Conservation (phyloP, 768 basidiomycete genomes). For the Leccinum boreale region DNA sequence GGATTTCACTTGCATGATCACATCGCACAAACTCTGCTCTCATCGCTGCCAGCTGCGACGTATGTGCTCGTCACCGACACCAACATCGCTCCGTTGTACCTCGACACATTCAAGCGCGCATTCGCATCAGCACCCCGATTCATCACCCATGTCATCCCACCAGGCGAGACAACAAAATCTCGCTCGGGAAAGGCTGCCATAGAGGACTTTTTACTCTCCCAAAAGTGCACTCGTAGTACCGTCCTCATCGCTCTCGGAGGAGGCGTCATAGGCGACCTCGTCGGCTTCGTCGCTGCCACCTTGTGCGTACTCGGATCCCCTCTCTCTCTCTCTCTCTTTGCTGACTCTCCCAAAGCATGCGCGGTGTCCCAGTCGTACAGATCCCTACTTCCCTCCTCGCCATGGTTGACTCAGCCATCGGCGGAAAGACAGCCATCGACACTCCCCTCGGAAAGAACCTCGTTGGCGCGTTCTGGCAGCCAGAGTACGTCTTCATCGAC, state of each 20-base stretch:
- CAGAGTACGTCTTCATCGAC: slow-evolving; percentile 96
- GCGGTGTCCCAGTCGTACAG: slow-evolving; percentile 92
- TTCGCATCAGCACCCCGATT: slow-evolving; percentile 59
- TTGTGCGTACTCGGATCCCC: slow-evolving; percentile 55
- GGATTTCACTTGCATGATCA: slow-evolving; percentile 91
- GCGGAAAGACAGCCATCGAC: slow-evolving; percentile 99
- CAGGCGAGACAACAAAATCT: slow-evolving; percentile 92
- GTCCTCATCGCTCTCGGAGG: slow-evolving; percentile 93
- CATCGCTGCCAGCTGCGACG: slow-evolving; percentile 69
- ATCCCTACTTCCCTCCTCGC: slow-evolving; percentile 95
- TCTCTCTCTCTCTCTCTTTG: background rate
- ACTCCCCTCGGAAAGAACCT: slow-evolving; percentile 98
- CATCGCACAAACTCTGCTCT: slow-evolving; percentile 72
- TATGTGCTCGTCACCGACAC: slow-evolving; percentile 94
- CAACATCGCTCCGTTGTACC: slow-evolving; percentile 80
- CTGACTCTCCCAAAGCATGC: slow-evolving; percentile 66
- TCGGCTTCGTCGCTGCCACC: slow-evolving; percentile 95
- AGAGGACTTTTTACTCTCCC: slow-evolving; percentile 87
- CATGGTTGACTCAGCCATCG: slow-evolving; percentile 98
- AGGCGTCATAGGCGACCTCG: slow-evolving; percentile 95
- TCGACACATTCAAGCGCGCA: slow-evolving; percentile 54
- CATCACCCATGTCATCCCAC: slow-evolving; percentile 73
- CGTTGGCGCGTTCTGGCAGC: slow-evolving; percentile 98
- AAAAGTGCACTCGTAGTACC: slow-evolving; percentile 89
- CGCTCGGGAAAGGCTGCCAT: slow-evolving; percentile 89